Evolutionary conservation across 495 filamentous ascomycete species (phyloP).

Genomic region (Daldinia vernicosa): DNA sequence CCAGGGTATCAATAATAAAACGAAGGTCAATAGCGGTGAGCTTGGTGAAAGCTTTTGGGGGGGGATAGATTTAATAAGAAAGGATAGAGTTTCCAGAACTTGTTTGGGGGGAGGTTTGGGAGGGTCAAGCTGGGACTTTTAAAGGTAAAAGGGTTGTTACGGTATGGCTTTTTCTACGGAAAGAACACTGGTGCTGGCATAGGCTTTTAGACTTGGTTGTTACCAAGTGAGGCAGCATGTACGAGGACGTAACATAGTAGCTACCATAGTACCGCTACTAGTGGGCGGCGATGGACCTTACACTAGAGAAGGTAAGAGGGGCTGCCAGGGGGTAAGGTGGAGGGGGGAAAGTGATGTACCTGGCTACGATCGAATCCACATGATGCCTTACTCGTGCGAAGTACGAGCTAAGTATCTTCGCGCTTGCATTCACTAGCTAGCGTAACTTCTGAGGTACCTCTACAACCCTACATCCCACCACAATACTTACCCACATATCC

Average conservation of each 20-base stretch:
- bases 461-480: slow-evolving; percentile 13
- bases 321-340: slow-evolving; percentile 19
- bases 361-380: slow-evolving; percentile 28
- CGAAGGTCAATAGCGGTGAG: slow-evolving; percentile 41
- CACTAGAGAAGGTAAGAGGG: slow-evolving; percentile 18
- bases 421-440: neutral
- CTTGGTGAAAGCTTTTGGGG: slow-evolving; percentile 43
- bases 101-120: slow-evolving; percentile 23
- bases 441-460: slow-evolving; percentile 22
- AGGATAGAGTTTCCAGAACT: slow-evolving; percentile 38
- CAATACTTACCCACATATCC: no score
- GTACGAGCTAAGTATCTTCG: slow-evolving; percentile 22
- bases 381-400: slow-evolving; percentile 35
- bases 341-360: slow-evolving; percentile 9
- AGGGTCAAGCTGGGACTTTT: slow-evolving; percentile 26
- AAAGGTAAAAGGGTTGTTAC: slow-evolving; percentile 24
- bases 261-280: slow-evolving; percentile 27
- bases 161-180: slow-evolving; percentile 21
- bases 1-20: slow-evolving; percentile 34
- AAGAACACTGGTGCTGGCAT: slow-evolving; percentile 30
- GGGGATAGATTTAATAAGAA: slow-evolving; percentile 19
- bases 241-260: slow-evolving; percentile 36
- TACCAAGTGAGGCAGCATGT: slow-evolving; percentile 40
- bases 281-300: slow-evolving; percentile 24
- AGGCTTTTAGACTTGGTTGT: slow-evolving; percentile 37